Evolutionary conservation across 106 monocot species (phyloP).

Genomic region (Dendrobium catenatum): DNA sequence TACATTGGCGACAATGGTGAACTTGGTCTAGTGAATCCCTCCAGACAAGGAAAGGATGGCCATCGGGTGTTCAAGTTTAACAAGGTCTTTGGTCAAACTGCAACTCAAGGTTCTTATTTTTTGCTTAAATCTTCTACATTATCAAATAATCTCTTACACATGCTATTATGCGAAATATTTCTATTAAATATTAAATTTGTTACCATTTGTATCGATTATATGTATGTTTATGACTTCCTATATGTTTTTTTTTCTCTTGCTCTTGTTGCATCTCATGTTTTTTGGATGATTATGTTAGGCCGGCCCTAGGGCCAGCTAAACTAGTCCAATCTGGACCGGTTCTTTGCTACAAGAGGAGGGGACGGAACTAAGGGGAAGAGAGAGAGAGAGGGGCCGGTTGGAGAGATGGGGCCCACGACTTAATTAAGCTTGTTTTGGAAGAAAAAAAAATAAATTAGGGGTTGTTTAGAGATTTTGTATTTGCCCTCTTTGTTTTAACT

Average conservation of each 20-base stretch:
- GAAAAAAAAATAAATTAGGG: too few species aligned
- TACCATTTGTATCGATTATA: background rate
- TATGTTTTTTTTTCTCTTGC: background rate
- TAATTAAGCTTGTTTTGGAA: too few species aligned
- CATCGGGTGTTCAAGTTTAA: conserved; percentile 94
- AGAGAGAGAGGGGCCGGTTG: too few species aligned
- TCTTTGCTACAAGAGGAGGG: too few species aligned
- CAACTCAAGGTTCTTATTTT: conserved; percentile 72
- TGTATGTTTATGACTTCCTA: background rate
- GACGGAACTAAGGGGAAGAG: too few species aligned
- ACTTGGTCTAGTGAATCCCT: conserved; percentile 70
- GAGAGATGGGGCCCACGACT: too few species aligned
- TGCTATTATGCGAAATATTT: conserved; percentile 4
- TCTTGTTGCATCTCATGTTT: background rate
- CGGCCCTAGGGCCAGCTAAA: too few species aligned
- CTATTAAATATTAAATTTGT: background rate
- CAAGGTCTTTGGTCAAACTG: conserved; percentile 56
- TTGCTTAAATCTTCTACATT: background rate
- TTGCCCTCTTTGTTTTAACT: too few species aligned
- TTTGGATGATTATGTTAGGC: background rate
- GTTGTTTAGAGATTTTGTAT: too few species aligned
- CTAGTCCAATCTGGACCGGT: too few species aligned
- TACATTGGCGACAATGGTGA: conserved; percentile 85
- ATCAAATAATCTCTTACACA: background rate
- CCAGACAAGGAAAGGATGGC: conserved; percentile 81